These are phyloP conservation scores for Spiromastix sp. DNA, from an alignment of 2,329 filamentous ascomycete genomes.

Conservation along the genomic window DNA sequence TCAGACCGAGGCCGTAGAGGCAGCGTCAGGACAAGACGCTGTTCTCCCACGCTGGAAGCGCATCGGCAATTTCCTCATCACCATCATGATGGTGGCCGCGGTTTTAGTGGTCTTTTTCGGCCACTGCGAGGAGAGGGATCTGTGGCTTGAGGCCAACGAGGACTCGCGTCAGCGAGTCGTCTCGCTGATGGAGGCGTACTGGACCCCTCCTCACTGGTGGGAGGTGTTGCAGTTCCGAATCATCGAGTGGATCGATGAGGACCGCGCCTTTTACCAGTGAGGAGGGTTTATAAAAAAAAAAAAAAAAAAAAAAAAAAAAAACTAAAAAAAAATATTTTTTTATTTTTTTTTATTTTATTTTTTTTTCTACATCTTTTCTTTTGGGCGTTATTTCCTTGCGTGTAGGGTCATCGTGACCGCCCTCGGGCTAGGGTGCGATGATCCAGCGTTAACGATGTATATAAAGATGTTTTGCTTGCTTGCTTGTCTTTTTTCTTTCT, in stretches of 20 bases:
- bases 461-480: too few relatives aligned
- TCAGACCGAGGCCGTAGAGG: conserved; percentile 8
- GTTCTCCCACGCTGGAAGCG: conserved; percentile 4
- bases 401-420: too few relatives aligned
- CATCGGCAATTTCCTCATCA: conserved; percentile 3
- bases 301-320: too few relatives aligned
- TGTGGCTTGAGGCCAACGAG: conserved; percentile 12
- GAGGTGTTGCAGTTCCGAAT: conserved; percentile 7
- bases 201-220: conserved; percentile 5
- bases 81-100: conserved; percentile 10
- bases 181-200: conserved; percentile 2
- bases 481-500: too few relatives aligned
- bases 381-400: too few relatives aligned
- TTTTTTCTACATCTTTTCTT: too few relatives aligned
- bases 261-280: conserved; percentile 11
- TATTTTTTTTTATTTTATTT: too few relatives aligned
- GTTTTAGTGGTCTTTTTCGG: conserved; percentile 6
- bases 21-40: conserved; percentile 7
- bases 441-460: too few relatives aligned
- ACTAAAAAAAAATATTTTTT: too few relatives aligned
- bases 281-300: background rate
- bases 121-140: conserved; percentile 5
- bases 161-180: conserved; percentile 4
- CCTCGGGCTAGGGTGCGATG: too few relatives aligned
- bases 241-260: conserved; percentile 8